Evolutionary conservation across 1,284 basidiomycete genomes (phyloP), one percentile per base, ranked within the genome.

Genomic region (Megacollybia platyphylla): DNA sequence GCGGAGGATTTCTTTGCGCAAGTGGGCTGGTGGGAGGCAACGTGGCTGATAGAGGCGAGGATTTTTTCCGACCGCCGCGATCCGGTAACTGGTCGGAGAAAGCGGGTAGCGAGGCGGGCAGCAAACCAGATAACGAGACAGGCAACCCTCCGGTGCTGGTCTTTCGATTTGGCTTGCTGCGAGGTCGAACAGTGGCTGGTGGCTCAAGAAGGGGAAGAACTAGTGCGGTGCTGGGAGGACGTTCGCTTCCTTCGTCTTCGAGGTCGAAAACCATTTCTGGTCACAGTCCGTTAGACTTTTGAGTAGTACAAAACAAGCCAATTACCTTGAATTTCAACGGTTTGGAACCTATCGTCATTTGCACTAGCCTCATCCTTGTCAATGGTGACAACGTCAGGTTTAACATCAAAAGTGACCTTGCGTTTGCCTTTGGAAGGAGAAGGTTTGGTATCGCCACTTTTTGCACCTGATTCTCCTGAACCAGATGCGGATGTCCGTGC

Each of bases 341-440:
- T 4, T 11, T 7, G 15, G 15, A 6, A 46, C 41, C 49, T 45
- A 15, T 20, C 15, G 3, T 31, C 18, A 24, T 52, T 55, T 37
- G 57, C 59, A 39, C 58, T 52, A 45, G 57, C 59, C 43, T 57
- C 53, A 43, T 56, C 58, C 31, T 52, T 51, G 37, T 68, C 64
- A 43, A 71, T 71, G 36, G 69, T 64, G 24, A 67, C 57, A 7
- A 71, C 65, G 34, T 67, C 73, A 11, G 76, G 69, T 53, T 77
- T 63, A 40, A 81, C 70, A 49, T 84, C 72, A 51, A 87, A 87
- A 7, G 80, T 84, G 15, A 87, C 82, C 55, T 77, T 82, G 44
- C 77, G 64, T 31, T 67, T 70, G 53, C 76, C 82, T 27, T 56
- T 45, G 31, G 50, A 52, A 18, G 48, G 39, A n/a, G 51, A 46